Evolutionary conservation across 441 rosid species (phyloP).

Genomic region (Erysimum pusillum): DNA sequence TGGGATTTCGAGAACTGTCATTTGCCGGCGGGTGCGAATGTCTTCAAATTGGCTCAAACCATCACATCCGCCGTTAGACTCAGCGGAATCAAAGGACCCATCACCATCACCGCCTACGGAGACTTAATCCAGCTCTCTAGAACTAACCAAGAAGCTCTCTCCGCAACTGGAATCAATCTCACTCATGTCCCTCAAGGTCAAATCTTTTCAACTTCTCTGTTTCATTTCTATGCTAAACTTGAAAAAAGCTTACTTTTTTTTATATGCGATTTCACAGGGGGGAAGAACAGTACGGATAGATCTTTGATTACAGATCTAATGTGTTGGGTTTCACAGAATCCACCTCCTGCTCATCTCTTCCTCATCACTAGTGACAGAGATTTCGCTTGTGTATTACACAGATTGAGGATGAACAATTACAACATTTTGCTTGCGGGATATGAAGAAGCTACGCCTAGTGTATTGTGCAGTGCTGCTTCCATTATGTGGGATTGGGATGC

Average conservation of each 20-base stretch:
- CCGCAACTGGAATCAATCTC: conserved; percentile 72
- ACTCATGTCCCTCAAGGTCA: conserved; percentile 76
- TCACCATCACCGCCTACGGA: conserved; percentile 85
- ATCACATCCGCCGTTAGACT: conserved; percentile 76
- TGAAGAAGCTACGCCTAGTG: conserved; percentile 52
- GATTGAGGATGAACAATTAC: conserved; percentile 87
- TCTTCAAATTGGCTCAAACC: conserved; percentile 57
- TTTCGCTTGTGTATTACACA: conserved; percentile 72
- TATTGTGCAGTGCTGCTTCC: conserved; percentile 87
- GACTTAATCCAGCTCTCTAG: conserved; percentile 75
- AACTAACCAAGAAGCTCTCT: conserved; percentile 79
- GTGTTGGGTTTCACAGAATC: conserved; percentile 84
- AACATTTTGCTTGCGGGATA: conserved; percentile 80
- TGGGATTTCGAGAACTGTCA: conserved; percentile 96
- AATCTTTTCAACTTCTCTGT: not conserved
- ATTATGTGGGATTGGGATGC: conserved; percentile 88
- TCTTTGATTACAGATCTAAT: conserved; percentile 75
- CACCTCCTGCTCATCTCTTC: conserved; percentile 94
- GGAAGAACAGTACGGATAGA: conserved; percentile 84
- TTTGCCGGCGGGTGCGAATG: conserved; percentile 69
- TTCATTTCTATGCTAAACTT: not conserved
- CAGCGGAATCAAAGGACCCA: conserved; percentile 87
- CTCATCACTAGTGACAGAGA: conserved; percentile 78
- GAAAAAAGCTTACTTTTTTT: not conserved
- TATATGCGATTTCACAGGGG: conserved; percentile 54